Percentiles rank a stretch among this genome's conserved stretches.
Evolutionary conservation across 2,329 filamentous ascomycete genomes (phyloP).

Genomic region (Madurella mycetomatis): DNA sequence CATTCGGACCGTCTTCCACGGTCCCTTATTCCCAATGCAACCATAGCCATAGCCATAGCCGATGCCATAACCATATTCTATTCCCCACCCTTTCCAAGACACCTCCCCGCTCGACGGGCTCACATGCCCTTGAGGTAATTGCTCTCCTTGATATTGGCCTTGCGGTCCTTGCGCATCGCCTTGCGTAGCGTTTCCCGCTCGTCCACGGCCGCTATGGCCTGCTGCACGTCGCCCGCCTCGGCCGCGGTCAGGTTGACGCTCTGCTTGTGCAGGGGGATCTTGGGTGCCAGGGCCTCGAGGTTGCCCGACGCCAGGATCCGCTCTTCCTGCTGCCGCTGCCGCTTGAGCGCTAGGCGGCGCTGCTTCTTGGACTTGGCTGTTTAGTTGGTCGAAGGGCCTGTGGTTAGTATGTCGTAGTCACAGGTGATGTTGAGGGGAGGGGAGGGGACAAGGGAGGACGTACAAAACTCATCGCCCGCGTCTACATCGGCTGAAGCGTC

Average conservation of each 20-base stretch:
- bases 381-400: not conserved
- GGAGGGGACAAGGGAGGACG: conserved; percentile 32
- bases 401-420: not conserved
- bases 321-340: conserved; percentile 52
- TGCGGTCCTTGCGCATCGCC: conserved; percentile 70
- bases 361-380: conserved; percentile 82
- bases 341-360: conserved; percentile 65
- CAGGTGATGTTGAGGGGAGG: not conserved
- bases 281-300: conserved; percentile 59
- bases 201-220: conserved; percentile 44
- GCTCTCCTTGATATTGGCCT: conserved; percentile 73
- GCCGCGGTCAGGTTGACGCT: conserved; percentile 65
- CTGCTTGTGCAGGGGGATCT: conserved; percentile 74
- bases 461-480: conserved; percentile 76
- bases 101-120: conserved; percentile 15
- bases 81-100: not conserved
- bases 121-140: conserved; percentile 83
- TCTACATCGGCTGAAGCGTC: conserved; percentile 47
- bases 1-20: not conserved
- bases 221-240: conserved; percentile 39
- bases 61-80: not conserved
- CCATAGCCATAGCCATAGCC: not conserved
- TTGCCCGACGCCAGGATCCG: conserved; percentile 61
- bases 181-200: conserved; percentile 61
- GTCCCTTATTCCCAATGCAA: not conserved